phyloP scores from a whole-genome alignment of 2,329 filamentous ascomycete genomes.

The Blastomyces parvus region DNA sequence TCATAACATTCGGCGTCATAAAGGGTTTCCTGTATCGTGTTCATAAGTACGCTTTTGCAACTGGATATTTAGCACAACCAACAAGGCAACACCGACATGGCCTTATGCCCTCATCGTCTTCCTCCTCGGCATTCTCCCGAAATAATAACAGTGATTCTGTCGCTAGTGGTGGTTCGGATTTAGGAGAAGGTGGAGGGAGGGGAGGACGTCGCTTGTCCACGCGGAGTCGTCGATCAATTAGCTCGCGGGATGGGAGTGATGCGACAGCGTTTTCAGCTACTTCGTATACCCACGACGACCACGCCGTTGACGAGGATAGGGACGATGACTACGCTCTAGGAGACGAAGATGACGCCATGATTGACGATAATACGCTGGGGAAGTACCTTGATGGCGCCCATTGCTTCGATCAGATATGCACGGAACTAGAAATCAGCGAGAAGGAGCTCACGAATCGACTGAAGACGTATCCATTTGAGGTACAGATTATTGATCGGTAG shows the following conservation, averaged over 20 bases:
- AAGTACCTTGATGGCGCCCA: slow-evolving; percentile 41
- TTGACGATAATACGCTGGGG: slow-evolving; percentile 30
- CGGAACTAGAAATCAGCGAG: slow-evolving; percentile 41
- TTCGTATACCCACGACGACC: slow-evolving; percentile 7
- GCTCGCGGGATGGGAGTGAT: background rate
- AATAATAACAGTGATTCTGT: slow-evolving; percentile 9
- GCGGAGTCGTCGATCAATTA: background rate
- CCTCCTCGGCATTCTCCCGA: slow-evolving; percentile 12
- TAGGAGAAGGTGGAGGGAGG: background rate
- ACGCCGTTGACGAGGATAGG: slow-evolving; percentile 11
- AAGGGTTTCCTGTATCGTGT: slow-evolving; percentile 90
- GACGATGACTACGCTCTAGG: slow-evolving; percentile 10
- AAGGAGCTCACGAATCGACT: slow-evolving; percentile 36
- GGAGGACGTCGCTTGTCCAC: background rate
- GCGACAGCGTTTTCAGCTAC: background rate
- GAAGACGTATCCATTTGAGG: slow-evolving; percentile 36
- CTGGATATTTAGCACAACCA: slow-evolving; percentile 25
- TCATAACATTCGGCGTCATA: slow-evolving; percentile 92
- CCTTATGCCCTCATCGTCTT: background rate
- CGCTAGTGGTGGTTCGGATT: slow-evolving; percentile 7
- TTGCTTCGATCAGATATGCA: slow-evolving; percentile 44
- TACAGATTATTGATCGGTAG: slow-evolving; percentile 40
- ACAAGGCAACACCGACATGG: background rate
- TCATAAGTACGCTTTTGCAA: slow-evolving; percentile 71
- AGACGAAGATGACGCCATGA: slow-evolving; percentile 21